phyloP scores from a whole-genome alignment of 129 eudicot species.

The Tagetes patula region DNA sequence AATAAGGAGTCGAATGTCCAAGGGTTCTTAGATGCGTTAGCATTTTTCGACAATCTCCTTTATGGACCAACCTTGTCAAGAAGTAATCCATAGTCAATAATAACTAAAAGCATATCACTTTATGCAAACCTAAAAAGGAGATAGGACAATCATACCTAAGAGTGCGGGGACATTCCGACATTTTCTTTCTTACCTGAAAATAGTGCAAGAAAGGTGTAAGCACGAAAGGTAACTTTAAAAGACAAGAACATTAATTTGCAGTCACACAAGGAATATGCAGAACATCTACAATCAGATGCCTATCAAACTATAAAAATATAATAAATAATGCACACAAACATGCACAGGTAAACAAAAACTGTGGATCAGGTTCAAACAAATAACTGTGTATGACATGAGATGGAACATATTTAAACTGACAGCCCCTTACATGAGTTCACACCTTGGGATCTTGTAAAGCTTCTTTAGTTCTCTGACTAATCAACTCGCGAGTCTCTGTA shows the following conservation, averaged over 20 bases:
- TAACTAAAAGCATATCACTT: not conserved
- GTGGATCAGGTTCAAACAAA: not conserved
- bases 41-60: not conserved
- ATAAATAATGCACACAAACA: not conserved
- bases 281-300: not conserved
- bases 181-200: constrained; percentile 72
- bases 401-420: constrained; percentile 8
- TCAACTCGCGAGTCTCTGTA: constrained; percentile 81
- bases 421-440: constrained; percentile 95
- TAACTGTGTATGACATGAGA: not conserved
- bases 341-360: not conserved
- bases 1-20: not conserved
- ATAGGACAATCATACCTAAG: constrained; percentile 49
- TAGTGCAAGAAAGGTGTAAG: not conserved
- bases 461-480: constrained; percentile 69
- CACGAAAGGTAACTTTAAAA: not conserved
- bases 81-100: not conserved
- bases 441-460: constrained; percentile 98
- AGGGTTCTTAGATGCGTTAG: not conserved
- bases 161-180: constrained; percentile 73
- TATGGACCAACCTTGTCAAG: not conserved
- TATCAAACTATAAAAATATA: not conserved
- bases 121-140: constrained; percentile 14
- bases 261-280: not conserved
- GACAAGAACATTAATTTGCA: constrained; percentile 11